phyloP scores from a whole-genome alignment of 371 early-diverging fungal species.

The Rhizopus arrhizus region DNA sequence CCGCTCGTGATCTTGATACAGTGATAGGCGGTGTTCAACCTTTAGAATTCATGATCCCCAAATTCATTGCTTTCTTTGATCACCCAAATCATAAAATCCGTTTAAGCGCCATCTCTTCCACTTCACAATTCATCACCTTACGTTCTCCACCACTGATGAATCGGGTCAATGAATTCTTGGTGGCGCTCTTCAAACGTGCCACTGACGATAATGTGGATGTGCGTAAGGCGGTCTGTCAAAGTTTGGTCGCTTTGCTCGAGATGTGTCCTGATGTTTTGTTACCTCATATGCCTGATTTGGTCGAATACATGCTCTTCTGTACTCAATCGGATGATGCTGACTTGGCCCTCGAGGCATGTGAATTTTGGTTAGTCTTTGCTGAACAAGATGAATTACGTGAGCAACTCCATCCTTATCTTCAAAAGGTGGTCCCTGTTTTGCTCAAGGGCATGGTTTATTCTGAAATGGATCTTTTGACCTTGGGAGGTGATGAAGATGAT shows the following conservation, averaged over 20 bases:
- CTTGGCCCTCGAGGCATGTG: constrained; percentile 94
- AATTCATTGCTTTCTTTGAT: constrained; percentile 79
- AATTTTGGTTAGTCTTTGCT: constrained; percentile 96
- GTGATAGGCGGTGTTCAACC: constrained; percentile 72
- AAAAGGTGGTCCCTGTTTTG: constrained; percentile 85
- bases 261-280: constrained; percentile 76
- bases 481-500: constrained; percentile 83
- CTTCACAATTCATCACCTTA: constrained; percentile 79
- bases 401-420: constrained; percentile 77
- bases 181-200: constrained; percentile 79
- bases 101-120: constrained; percentile 73
- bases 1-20: constrained; percentile 73
- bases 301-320: constrained; percentile 92
- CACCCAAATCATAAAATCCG: constrained; percentile 75
- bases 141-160: constrained; percentile 73
- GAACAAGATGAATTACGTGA: constrained; percentile 85
- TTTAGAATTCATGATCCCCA: constrained; percentile 83
- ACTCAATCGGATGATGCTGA: constrained; percentile 79
- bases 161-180: constrained; percentile 74
- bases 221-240: constrained; percentile 91
- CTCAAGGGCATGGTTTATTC: constrained; percentile 94
- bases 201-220: constrained; percentile 80
- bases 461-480: constrained; percentile 80
- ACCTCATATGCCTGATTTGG: constrained; percentile 82
- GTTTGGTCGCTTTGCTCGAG: constrained; percentile 86